Percentiles rank a stretch among this genome's conserved stretches.
Conservation (phyloP, 495 filamentous ascomycete genomes). For the Xylaria scruposa region DNA sequence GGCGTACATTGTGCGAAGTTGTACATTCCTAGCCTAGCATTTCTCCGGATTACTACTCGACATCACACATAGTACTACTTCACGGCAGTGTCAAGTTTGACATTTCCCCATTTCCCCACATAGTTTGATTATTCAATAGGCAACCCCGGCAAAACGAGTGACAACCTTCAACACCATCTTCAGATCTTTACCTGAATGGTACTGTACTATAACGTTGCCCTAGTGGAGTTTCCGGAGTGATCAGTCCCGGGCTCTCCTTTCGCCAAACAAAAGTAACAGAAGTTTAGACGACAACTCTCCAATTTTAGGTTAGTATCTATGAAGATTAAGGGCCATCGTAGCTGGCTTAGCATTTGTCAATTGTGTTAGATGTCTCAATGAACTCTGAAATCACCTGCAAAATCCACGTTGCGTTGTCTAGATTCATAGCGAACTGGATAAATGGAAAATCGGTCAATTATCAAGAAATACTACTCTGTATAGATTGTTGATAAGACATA, state of each 20-base stretch:
- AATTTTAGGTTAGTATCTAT: background rate
- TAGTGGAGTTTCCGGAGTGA: constrained; percentile 11
- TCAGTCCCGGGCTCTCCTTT: background rate
- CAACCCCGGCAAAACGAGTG: background rate
- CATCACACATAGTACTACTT: background rate
- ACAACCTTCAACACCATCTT: constrained; percentile 9
- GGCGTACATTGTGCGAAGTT: background rate
- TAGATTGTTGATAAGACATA: background rate
- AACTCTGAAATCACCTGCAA: background rate
- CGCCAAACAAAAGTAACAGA: background rate
- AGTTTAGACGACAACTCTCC: background rate
- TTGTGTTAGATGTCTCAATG: background rate
- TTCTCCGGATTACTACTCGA: background rate
- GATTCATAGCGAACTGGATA: background rate
- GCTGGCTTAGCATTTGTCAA: background rate
- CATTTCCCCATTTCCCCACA: constrained; percentile 15
- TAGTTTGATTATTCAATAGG: constrained; percentile 13
- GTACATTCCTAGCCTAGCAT: constrained; percentile 2
- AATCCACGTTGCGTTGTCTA: background rate
- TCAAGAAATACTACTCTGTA: background rate
- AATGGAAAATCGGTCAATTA: background rate
- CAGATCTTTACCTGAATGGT: constrained; percentile 10
- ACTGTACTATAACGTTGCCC: background rate
- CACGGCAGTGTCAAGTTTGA: background rate
- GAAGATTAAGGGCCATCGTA: background rate